Conservation (phyloP, 2,329 filamentous ascomycete species). For the Pezicula neosporulosa region DNA sequence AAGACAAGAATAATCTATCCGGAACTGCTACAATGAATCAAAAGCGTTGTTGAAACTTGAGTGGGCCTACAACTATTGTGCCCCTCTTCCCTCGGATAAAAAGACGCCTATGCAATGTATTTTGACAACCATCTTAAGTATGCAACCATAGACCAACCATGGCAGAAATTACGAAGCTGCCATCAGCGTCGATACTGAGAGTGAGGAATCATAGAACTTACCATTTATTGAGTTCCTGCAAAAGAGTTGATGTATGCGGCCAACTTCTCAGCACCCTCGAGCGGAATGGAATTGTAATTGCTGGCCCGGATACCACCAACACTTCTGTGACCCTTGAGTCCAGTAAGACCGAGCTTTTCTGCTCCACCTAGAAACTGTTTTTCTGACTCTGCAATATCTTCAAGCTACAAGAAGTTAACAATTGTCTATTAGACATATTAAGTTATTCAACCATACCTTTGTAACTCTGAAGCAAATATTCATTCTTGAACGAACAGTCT, state of each 20-base stretch:
- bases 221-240: constrained; percentile 27
- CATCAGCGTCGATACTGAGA: too few relatives aligned
- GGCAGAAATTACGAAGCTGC: too few relatives aligned
- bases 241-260: constrained; percentile 58
- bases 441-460: constrained; percentile 32
- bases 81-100: too few relatives aligned
- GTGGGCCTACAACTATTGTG: too few relatives aligned
- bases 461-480: constrained; percentile 87
- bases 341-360: constrained; percentile 65
- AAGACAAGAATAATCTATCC: too few relatives aligned
- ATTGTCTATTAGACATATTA: neutral
- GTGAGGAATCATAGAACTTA: too few relatives aligned
- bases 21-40: too few relatives aligned
- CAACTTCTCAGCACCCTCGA: constrained; percentile 65
- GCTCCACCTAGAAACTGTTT: constrained; percentile 76
- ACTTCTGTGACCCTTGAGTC: constrained; percentile 83
- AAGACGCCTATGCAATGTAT: too few relatives aligned
- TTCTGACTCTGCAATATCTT: constrained; percentile 66
- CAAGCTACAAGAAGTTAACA: constrained; percentile 18
- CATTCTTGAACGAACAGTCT: constrained; percentile 77
- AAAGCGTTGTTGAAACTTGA: too few relatives aligned
- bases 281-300: constrained; percentile 84
- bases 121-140: too few relatives aligned
- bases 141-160: too few relatives aligned
- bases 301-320: constrained; percentile 82